Conservation (phyloP, 768 basidiomycete species). For the Cyathus striatus region DNA sequence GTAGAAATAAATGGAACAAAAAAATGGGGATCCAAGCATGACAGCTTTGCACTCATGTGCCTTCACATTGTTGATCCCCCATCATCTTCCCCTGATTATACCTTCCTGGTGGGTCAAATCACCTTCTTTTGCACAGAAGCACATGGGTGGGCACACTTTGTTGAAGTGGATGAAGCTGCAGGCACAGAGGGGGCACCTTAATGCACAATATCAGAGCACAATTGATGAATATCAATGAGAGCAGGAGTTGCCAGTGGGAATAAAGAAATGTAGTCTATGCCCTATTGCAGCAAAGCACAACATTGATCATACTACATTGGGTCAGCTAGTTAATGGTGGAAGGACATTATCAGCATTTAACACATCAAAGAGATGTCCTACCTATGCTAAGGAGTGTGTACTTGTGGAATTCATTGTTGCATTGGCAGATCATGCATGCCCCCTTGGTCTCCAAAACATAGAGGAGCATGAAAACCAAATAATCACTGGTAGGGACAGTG, state of each 20-base stretch:
- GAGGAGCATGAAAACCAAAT: background rate
- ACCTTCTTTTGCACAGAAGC: background rate
- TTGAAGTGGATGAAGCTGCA: background rate
- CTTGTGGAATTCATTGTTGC: conserved; percentile 4
- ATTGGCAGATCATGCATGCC: background rate
- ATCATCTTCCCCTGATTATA: background rate
- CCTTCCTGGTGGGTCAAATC: background rate
- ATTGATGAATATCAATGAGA: background rate
- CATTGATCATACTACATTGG: background rate
- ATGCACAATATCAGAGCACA: background rate
- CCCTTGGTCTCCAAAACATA: background rate
- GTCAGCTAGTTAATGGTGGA: background rate
- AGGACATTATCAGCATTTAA: conserved; percentile 3
- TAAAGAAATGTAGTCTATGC: background rate
- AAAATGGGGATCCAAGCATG: background rate
- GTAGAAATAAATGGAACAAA: background rate
- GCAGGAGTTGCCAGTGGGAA: background rate
- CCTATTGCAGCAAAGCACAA: background rate
- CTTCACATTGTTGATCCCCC: background rate
- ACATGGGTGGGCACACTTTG: background rate
- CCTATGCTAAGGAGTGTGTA: background rate
- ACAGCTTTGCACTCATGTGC: background rate
- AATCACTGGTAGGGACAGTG: background rate
- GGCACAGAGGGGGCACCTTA: background rate
- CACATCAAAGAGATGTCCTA: conserved; percentile 6